Conservation (phyloP, 805 yeast genomes). For the Ogataea methylovora region DNA sequence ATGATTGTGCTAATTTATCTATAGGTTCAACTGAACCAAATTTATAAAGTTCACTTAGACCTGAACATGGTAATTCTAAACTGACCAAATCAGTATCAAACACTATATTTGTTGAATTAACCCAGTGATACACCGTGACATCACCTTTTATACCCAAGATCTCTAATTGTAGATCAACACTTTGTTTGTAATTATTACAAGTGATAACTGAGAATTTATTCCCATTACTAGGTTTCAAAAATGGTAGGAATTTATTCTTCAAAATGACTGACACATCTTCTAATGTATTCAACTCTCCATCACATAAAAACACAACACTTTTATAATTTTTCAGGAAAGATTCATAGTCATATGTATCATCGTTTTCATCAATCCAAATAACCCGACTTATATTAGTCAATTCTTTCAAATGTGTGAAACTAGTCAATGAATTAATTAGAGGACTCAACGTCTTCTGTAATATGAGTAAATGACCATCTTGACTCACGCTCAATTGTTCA, state of each 20-base stretch:
- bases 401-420: slow-evolving; percentile 18
- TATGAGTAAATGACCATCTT: slow-evolving; percentile 12
- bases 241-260: slow-evolving; percentile 12
- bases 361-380: slow-evolving; percentile 20
- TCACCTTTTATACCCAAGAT: slow-evolving; percentile 20
- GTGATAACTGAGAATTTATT: slow-evolving; percentile 12
- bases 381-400: slow-evolving; percentile 18
- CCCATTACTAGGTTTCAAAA: neutral
- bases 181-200: slow-evolving; percentile 5
- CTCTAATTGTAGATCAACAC: slow-evolving; percentile 14
- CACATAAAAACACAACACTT: slow-evolving; percentile 18
- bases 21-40: slow-evolving; percentile 38
- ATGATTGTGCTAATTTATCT: slow-evolving; percentile 37
- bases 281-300: slow-evolving; percentile 7
- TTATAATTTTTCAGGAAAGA: slow-evolving; percentile 8
- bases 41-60: slow-evolving; percentile 33
- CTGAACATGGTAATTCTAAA: slow-evolving; percentile 4
- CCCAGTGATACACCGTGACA: slow-evolving; percentile 17
- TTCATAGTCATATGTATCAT: slow-evolving; percentile 10
- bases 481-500: neutral
- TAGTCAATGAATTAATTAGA: slow-evolving; percentile 18
- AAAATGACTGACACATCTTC: slow-evolving; percentile 6
- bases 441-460: slow-evolving; percentile 18
- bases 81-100: slow-evolving; percentile 7
- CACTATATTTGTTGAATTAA: slow-evolving; percentile 7